Percentiles rank a stretch among this genome's conserved stretches.
Evolutionary conservation across 495 filamentous ascomycete species (phyloP).

Genomic region (Trichoderma orchidacearum): DNA sequence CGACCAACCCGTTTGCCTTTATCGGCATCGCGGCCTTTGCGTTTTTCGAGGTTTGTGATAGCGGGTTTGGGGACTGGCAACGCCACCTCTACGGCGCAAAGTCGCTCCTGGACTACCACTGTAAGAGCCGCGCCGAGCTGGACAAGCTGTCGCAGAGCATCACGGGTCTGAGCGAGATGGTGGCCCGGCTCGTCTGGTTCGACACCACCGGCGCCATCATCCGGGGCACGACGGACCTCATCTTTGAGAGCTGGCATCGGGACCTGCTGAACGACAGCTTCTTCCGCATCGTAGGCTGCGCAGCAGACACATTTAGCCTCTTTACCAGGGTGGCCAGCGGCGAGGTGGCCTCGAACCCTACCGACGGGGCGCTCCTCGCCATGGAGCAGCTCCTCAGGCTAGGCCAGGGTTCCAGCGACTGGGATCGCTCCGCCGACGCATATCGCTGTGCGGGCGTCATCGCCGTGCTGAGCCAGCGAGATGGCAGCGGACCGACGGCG

Average conservation of each 20-base stretch:
- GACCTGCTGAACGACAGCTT: constrained; percentile 11
- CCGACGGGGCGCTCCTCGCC: background rate
- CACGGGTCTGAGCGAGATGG: constrained; percentile 14
- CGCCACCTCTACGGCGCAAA: constrained; percentile 20
- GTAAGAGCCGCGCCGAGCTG: constrained; percentile 12
- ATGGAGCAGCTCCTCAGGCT: constrained; percentile 5
- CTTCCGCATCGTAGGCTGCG: constrained; percentile 19
- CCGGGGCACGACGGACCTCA: constrained; percentile 8
- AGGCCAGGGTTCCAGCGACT: constrained; percentile 8
- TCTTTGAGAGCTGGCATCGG: constrained; percentile 23
- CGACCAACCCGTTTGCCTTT: constrained; percentile 17
- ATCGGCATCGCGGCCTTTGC: constrained; percentile 22
- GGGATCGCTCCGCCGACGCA: constrained; percentile 11
- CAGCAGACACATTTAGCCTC: constrained; percentile 17
- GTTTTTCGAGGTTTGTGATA: constrained; percentile 21
- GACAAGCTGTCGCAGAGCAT: constrained; percentile 11
- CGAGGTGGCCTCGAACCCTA: background rate
- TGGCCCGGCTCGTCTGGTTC: constrained; percentile 21
- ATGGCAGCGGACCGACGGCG: background rate
- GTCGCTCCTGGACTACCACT: constrained; percentile 21
- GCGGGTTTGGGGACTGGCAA: constrained; percentile 20
- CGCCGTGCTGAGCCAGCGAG: constrained; percentile 10
- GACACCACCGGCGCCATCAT: constrained; percentile 17
- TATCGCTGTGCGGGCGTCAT: constrained; percentile 17
- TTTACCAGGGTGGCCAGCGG: constrained; percentile 14